Percentiles rank a stretch among this genome's conserved stretches.
phyloP scores from a whole-genome alignment of 352 stramenopile species.

The Phytophthora cryptogea region DNA sequence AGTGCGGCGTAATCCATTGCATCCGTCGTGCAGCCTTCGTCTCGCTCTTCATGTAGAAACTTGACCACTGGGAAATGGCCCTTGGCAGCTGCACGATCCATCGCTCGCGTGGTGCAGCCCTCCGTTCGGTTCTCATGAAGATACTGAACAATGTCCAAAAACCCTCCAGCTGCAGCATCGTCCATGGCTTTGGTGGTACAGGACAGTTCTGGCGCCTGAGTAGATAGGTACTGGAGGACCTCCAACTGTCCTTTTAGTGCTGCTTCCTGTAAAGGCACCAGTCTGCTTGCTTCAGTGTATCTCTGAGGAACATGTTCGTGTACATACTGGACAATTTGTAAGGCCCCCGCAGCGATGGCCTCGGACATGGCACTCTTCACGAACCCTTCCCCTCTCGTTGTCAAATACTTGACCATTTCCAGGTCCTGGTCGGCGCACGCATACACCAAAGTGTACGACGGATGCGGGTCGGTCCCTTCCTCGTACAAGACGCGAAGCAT shows the following conservation, averaged over 20 bases:
- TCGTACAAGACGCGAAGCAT: conserved; percentile 69
- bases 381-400: conserved; percentile 47
- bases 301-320: conserved; percentile 44
- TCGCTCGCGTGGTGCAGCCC: conserved; percentile 34
- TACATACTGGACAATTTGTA: conserved; percentile 59
- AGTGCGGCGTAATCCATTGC: conserved; percentile 63
- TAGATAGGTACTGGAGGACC: conserved; percentile 42
- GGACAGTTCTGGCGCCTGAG: conserved; percentile 28
- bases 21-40: conserved; percentile 51
- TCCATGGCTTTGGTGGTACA: conserved; percentile 39
- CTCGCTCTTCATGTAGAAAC: conserved; percentile 33
- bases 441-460: conserved; percentile 49
- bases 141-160: conserved; percentile 33
- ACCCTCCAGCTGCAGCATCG: conserved; percentile 29
- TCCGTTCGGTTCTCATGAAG: conserved; percentile 33
- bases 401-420: conserved; percentile 57
- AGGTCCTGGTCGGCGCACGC: conserved; percentile 49
- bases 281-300: conserved; percentile 49
- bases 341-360: conserved; percentile 41
- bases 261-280: conserved; percentile 47
- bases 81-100: conserved; percentile 37
- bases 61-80: conserved; percentile 34
- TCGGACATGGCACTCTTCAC: conserved; percentile 59
- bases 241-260: conserved; percentile 34
- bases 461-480: conserved; percentile 37